These are phyloP conservation scores for Exophiala phaeomuriformis DNA, from an alignment of 2,329 filamentous ascomycete species.

Conservation along the genomic window DNA sequence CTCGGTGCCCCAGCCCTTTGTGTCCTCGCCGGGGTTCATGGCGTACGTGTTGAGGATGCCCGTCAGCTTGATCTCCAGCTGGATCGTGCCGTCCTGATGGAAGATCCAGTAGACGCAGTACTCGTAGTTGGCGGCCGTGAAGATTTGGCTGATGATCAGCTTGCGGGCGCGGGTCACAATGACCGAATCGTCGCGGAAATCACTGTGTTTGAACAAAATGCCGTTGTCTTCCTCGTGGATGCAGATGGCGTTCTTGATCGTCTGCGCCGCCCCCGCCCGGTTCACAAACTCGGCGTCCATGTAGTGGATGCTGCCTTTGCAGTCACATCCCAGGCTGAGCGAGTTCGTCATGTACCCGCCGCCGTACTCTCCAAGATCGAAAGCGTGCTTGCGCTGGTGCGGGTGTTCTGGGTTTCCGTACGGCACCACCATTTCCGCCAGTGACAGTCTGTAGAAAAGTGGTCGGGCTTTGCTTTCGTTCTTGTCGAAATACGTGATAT, in stretches of 20 bases:
- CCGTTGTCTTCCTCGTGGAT: conserved; percentile 91
- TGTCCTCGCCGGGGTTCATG: conserved; percentile 72
- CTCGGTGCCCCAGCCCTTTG: conserved; percentile 80
- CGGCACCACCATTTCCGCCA: conserved; percentile 91
- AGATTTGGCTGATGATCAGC: conserved; percentile 81
- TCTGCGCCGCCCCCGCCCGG: conserved; percentile 61
- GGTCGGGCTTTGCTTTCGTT: conserved; percentile 58
- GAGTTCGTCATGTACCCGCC: conserved; percentile 46
- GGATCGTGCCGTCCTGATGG: conserved; percentile 84
- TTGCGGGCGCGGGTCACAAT: conserved; percentile 82
- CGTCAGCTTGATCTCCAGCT: conserved; percentile 84
- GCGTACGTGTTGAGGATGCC: conserved; percentile 89
- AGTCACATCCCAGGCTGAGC: conserved; percentile 46
- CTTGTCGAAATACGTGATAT: conserved; percentile 84
- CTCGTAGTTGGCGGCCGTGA: conserved; percentile 94
- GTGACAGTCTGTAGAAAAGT: conserved; percentile 79
- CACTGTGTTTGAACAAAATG: conserved; percentile 88
- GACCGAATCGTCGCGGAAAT: conserved; percentile 82
- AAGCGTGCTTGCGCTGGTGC: conserved; percentile 44
- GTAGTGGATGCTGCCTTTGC: conserved; percentile 86
- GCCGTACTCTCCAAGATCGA: conserved; percentile 43
- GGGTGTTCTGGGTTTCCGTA: conserved; percentile 49
- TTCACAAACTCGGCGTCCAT: conserved; percentile 68
- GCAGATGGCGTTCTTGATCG: conserved; percentile 89
- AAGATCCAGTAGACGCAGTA: conserved; percentile 86